These are phyloP conservation scores for Bretziella fagacearum DNA, from an alignment of 2,329 filamentous ascomycete genomes.

Conservation along the genomic window DNA sequence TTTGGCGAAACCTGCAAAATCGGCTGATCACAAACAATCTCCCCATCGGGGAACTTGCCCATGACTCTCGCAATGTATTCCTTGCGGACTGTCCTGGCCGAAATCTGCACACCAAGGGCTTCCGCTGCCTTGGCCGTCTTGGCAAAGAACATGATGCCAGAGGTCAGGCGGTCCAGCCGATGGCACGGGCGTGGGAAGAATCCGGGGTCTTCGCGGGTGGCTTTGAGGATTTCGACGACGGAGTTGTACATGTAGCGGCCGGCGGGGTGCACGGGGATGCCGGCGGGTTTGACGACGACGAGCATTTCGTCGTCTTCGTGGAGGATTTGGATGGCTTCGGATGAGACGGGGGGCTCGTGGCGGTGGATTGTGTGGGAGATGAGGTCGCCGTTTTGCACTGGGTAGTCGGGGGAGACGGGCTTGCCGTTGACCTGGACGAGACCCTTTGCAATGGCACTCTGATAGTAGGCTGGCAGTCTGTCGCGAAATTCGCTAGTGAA, in stretches of 20 bases:
- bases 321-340: slow-evolving; percentile 60
- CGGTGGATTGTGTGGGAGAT: slow-evolving; percentile 88
- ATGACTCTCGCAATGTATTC: slow-evolving; percentile 88
- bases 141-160: slow-evolving; percentile 94
- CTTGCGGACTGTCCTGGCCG: slow-evolving; percentile 69
- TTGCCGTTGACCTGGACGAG: slow-evolving; percentile 68
- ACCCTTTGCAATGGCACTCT: slow-evolving; percentile 62
- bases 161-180: slow-evolving; percentile 81
- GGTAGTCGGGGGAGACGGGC: slow-evolving; percentile 45
- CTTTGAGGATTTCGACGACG: slow-evolving; percentile 79
- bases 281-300: slow-evolving; percentile 92
- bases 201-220: slow-evolving; percentile 39
- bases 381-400: slow-evolving; percentile 74
- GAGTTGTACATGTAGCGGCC: slow-evolving; percentile 94
- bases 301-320: slow-evolving; percentile 89
- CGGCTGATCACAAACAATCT: slow-evolving; percentile 82
- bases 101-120: slow-evolving; percentile 57
- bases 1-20: slow-evolving; percentile 91
- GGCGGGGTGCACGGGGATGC: slow-evolving; percentile 86
- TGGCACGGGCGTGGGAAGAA: slow-evolving; percentile 61
- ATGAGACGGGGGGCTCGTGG: slow-evolving; percentile 85
- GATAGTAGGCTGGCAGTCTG: slow-evolving; percentile 72
- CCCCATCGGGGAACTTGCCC: slow-evolving; percentile 79
- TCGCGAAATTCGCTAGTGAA: slow-evolving; percentile 89
- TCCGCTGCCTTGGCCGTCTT: slow-evolving; percentile 73